phyloP scores from a whole-genome alignment of 768 basidiomycete species.

The Botryobasidium botryosum region DNA sequence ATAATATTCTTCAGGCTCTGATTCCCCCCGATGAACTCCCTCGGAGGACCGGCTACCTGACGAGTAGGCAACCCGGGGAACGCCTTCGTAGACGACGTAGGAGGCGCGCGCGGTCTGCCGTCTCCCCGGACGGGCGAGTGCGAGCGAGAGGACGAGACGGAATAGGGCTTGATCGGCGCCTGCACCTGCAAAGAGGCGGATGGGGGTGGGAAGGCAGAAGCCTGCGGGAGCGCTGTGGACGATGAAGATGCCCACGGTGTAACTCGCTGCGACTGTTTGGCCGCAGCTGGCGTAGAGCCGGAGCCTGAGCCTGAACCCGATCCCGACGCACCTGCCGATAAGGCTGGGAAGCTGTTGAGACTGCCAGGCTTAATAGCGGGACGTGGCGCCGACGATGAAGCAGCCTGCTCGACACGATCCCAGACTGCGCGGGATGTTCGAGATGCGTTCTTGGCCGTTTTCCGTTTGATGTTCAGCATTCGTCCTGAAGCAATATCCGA shows the following conservation, averaged over 20 bases:
- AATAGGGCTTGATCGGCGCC: background rate
- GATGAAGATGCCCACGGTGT: slow-evolving; percentile 31
- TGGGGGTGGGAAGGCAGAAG: slow-evolving; percentile 7
- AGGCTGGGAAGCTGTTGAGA: background rate
- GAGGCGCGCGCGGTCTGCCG: slow-evolving; percentile 7
- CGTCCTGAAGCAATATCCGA: slow-evolving; percentile 69
- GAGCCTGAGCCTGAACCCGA: slow-evolving; percentile 13
- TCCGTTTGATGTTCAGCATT: slow-evolving; percentile 68
- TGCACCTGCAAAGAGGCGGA: slow-evolving; percentile 1
- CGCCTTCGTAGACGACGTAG: slow-evolving; percentile 15
- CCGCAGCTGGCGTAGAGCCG: slow-evolving; percentile 12
- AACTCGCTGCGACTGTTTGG: slow-evolving; percentile 14
- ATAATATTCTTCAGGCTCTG: slow-evolving; percentile 50
- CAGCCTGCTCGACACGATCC: slow-evolving; percentile 80
- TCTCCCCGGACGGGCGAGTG: too few species aligned
- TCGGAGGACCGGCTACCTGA: background rate
- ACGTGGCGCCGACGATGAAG: slow-evolving; percentile 27
- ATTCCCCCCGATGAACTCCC: slow-evolving; percentile 35
- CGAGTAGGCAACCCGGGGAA: slow-evolving; percentile 58
- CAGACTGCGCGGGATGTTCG: slow-evolving; percentile 46
- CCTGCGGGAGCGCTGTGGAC: slow-evolving; percentile 5
- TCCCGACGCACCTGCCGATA: background rate
- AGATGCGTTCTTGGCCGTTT: slow-evolving; percentile 41
- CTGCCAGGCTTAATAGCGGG: too few species aligned
- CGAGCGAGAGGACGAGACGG: slow-evolving; percentile 4